Base-by-base conservation (phyloP, 2,329 filamentous ascomycete genomes). In the Aspergillus sp. region DNA sequence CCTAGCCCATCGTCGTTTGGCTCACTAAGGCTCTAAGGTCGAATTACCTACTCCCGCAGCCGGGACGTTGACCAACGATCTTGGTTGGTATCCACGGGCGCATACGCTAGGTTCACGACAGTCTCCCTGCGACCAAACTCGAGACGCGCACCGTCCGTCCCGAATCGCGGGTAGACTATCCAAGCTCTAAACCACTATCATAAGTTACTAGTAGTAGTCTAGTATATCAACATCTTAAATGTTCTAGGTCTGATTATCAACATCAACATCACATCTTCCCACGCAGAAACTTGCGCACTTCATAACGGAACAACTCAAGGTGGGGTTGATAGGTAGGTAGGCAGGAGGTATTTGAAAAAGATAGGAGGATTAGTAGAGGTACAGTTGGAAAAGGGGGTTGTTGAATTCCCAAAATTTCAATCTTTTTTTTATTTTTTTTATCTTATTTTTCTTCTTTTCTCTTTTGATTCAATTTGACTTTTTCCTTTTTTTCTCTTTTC, bases 111-210 rank as follows among this genome's bases (percentile, higher is more conserved):
- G 71, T 73, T 74, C 71, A 72, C 69, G 49, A 65, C 61, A 59
- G 57, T 60, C 62, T 64, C 63, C 65, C 57, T 61, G 59, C 57
- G 52, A 57, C 63, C 63, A 61, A 53, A 60, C 61, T 67, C 65
- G 60, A 67, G 59, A 62, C 62, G 59, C 64, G 64, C 59, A 67
- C 67, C 66, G 58, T 69, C 69, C 63, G 67, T 69, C 67, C 69
- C 67, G 67, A 68, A 64, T 68, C 65, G 69, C 72, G 72, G 72
- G 70, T 74, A 75, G 71, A 73, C 72, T 73, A 74, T 68, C 64
- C 63, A 65, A 66, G 66, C 66, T 68, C 64, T 64, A 67, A 67
- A 63, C 58, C 58, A 57, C 55, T 60, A 63, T 58, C 61, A 65
- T 36, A 36, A 32, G 5, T 36, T 36, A 54, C 17, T 45, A 45